Evolutionary conservation across 495 filamentous ascomycete species (phyloP).

Genomic region (Hyaloscypha hepaticicola): DNA sequence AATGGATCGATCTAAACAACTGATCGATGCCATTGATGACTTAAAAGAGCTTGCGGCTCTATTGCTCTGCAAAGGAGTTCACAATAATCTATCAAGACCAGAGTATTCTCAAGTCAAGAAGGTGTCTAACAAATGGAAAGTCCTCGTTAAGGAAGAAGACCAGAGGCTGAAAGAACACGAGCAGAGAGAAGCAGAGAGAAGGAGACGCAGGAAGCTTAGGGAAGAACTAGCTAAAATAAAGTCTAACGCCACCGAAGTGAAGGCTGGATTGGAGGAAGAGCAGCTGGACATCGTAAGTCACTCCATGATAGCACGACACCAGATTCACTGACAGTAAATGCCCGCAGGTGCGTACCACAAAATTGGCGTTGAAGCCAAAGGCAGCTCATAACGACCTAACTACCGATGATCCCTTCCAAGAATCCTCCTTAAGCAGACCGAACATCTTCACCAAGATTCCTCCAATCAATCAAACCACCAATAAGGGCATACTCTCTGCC

Average conservation of each 20-base stretch:
- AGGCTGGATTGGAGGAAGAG: neutral
- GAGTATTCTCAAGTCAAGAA: neutral
- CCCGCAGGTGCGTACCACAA: neutral
- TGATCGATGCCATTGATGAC: neutral
- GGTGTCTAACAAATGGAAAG: neutral
- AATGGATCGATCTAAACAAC: conserved; percentile 2
- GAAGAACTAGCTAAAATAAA: neutral
- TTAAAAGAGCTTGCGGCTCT: conserved; percentile 5
- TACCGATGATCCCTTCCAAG: neutral
- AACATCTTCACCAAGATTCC: neutral
- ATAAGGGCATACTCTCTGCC: neutral
- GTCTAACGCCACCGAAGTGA: neutral
- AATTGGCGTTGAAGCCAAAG: neutral
- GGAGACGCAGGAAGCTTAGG: too few relatives aligned
- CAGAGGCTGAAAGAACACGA: neutral
- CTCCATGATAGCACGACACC: neutral
- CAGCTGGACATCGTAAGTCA: neutral
- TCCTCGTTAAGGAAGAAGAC: neutral
- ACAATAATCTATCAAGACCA: neutral
- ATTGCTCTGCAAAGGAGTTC: conserved; percentile 6
- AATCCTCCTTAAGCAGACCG: neutral
- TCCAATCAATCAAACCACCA: neutral
- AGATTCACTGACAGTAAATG: neutral
- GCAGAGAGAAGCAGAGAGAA: neutral
- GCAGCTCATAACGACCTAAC: neutral